Conservation (phyloP, 495 filamentous ascomycete species). For the Hypomontagnella submonticulosa region DNA sequence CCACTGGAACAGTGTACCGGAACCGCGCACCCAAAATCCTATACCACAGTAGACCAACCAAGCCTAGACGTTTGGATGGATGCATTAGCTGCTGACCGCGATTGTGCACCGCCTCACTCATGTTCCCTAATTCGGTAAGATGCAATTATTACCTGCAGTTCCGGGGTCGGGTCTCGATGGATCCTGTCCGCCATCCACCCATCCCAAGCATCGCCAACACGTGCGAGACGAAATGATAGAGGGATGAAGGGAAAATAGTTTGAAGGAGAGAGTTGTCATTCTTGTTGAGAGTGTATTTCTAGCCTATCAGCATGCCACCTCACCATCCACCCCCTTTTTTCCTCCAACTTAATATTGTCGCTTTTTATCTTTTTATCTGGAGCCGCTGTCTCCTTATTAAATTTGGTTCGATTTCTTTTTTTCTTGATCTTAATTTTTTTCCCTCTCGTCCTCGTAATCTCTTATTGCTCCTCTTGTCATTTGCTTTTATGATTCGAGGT, state of each 20-base stretch:
- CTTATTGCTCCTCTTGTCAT: conserved; percentile 4
- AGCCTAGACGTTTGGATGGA: conserved; percentile 8
- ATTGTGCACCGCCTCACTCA: conserved; percentile 40
- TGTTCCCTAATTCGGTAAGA: conserved; percentile 37
- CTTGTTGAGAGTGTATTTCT: conserved; percentile 17
- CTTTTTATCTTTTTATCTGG: conserved; percentile 29
- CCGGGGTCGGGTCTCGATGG: conserved; percentile 30
- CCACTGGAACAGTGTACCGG: conserved; percentile 13
- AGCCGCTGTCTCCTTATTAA: conserved; percentile 36
- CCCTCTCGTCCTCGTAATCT: conserved; percentile 21
- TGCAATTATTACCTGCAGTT: conserved; percentile 43
- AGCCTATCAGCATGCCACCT: conserved; percentile 33
- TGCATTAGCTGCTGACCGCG: conserved; percentile 36
- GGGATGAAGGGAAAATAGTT: conserved; percentile 16
- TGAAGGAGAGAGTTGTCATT: conserved; percentile 26
- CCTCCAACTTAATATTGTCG: conserved; percentile 14
- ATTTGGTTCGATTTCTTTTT: conserved; percentile 8
- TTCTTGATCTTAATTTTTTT: conserved; percentile 1
- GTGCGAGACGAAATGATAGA: conserved; percentile 27
- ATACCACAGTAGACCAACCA: conserved; percentile 29
- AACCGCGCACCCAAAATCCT: conserved; percentile 20
- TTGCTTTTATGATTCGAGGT: conserved; percentile 18
- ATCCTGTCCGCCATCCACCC: conserved; percentile 36
- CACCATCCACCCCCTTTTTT: conserved; percentile 40
- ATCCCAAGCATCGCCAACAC: conserved; percentile 36